Percentiles rank a stretch among this genome's conserved stretches.
phyloP scores from a whole-genome alignment of 2,329 filamentous ascomycete species.

The Pyrenochaeta sp. region DNA sequence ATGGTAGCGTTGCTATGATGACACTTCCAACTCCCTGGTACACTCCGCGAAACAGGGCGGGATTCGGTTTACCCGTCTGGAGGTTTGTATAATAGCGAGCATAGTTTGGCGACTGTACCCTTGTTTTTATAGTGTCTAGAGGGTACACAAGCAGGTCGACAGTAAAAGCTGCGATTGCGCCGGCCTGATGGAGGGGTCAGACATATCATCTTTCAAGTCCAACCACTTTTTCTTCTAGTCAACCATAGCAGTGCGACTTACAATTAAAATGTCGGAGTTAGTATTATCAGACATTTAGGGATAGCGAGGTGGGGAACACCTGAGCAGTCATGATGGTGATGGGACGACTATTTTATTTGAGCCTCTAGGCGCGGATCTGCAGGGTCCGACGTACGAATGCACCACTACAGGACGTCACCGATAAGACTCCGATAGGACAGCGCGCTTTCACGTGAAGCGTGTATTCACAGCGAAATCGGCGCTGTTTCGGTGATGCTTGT shows the following conservation, averaged over 20 bases:
- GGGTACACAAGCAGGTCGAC: constrained; percentile 89
- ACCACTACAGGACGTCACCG: not conserved
- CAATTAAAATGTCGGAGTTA: constrained; percentile 65
- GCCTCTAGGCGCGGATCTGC: constrained; percentile 1
- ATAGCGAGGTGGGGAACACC: not conserved
- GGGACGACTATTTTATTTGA: not conserved
- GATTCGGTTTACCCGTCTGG: constrained; percentile 62
- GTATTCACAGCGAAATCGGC: constrained; percentile 4
- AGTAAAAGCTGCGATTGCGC: constrained; percentile 83
- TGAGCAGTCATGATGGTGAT: not conserved
- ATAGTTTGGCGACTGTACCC: constrained; percentile 82
- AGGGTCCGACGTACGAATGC: not conserved
- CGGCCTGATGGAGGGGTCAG: constrained; percentile 66
- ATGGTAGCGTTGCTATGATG: constrained; percentile 86
- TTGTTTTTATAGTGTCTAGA: constrained; percentile 88
- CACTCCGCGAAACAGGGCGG: constrained; percentile 72
- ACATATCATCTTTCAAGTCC: not conserved
- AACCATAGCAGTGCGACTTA: constrained; percentile 47
- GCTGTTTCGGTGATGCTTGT: constrained; percentile 1
- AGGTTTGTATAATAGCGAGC: constrained; percentile 70
- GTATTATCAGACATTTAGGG: constrained; percentile 51
- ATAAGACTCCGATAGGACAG: constrained; percentile 1
- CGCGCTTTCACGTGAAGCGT: not conserved
- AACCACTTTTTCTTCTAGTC: not conserved
- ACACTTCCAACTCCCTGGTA: constrained; percentile 91